phyloP scores from a whole-genome alignment of 257 asterid species.

The Salvia miltiorrhiza region DNA sequence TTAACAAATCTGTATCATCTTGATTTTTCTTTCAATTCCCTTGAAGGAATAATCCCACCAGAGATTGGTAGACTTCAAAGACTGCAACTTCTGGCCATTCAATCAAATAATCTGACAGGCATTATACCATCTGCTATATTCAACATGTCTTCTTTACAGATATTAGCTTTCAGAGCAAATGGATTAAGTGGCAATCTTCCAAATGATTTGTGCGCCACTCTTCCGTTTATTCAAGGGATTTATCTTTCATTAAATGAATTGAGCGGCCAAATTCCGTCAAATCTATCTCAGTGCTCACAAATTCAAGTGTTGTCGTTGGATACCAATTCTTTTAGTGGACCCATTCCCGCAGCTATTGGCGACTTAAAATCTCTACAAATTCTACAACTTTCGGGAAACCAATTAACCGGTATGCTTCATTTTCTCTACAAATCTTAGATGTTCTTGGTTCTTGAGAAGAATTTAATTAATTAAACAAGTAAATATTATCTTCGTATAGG shows the following conservation, averaged over 20 bases:
- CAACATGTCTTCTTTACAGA: no score
- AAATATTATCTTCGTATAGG: no score
- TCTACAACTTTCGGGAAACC: background rate
- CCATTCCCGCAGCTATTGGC: no score
- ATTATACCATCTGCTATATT: no score
- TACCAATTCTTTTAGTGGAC: slow-evolving; percentile 7
- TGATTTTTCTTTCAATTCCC: no score
- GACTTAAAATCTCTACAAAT: background rate
- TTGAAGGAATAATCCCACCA: background rate
- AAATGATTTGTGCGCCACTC: background rate
- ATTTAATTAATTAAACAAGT: no score
- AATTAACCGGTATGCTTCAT: background rate
- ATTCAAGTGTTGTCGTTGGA: background rate
- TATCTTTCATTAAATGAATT: background rate
- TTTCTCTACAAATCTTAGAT: no score
- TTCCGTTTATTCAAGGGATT: background rate
- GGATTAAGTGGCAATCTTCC: background rate
- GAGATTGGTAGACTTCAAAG: background rate
- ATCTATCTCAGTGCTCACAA: background rate
- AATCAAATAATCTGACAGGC: background rate
- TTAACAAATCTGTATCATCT: no score
- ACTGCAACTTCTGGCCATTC: background rate
- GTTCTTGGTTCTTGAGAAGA: no score
- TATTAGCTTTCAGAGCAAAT: no score
- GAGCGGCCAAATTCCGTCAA: slow-evolving; percentile 14